Conservation (phyloP, 108 stramenopile species). For the Bacterosira constricta region DNA sequence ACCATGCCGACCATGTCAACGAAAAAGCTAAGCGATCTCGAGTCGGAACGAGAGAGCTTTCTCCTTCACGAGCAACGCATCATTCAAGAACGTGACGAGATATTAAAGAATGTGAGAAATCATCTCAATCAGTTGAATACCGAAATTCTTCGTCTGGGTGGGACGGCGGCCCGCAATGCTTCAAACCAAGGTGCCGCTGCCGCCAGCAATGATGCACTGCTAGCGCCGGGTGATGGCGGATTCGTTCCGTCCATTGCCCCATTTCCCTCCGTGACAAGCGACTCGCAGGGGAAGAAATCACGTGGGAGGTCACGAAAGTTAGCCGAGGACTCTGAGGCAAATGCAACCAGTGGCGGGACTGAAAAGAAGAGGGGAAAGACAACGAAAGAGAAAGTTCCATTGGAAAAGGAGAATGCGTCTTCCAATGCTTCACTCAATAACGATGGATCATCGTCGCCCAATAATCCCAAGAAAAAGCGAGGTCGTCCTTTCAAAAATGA, state of each 20-base stretch:
- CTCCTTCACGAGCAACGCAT: conserved; percentile 3
- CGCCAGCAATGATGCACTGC: neutral
- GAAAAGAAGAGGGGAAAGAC: neutral
- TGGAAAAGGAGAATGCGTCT: neutral
- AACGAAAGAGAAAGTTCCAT: neutral
- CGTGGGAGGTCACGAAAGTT: neutral
- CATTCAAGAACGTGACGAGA: conserved; percentile 27
- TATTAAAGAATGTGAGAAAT: conserved; percentile 13
- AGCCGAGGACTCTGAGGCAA: neutral
- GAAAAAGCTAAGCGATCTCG: conserved; percentile 20
- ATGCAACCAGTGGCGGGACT: neutral
- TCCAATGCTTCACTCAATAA: neutral
- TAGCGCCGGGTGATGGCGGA: neutral
- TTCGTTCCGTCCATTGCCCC: conserved; percentile 12
- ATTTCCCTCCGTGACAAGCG: conserved; percentile 7
- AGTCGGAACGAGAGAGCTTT: conserved; percentile 6
- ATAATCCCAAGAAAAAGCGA: neutral
- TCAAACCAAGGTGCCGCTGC: neutral
- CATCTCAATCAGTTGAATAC: conserved; percentile 15
- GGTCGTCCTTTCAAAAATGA: conserved; percentile 4
- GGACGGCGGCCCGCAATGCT: neutral
- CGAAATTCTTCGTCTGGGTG: conserved; percentile 33
- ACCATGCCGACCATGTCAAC: conserved; percentile 9
- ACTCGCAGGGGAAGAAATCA: neutral
- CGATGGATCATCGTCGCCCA: neutral